Evolutionary conservation across 441 rosid genomes (phyloP), one percentile per base, ranked within the genome.

Genomic region (Populus tomentosa): DNA sequence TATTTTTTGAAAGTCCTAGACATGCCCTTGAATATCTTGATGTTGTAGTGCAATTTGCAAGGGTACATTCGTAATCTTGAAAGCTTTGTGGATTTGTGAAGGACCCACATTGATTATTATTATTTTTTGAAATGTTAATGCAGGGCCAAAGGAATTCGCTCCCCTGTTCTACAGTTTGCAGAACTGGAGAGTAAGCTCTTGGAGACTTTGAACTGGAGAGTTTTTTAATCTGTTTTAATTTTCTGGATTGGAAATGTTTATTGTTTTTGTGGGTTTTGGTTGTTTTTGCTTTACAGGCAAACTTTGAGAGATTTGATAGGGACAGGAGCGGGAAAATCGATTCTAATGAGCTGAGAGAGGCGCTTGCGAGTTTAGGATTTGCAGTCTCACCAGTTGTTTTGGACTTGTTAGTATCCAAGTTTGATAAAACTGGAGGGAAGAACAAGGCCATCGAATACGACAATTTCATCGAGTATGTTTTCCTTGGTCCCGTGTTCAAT

Each of bases 101-200:
- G n/a, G 36, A 16, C 26, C 14, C 65, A 10, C 28, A 8, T 20
- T 67, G 42, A 67, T 18, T 24, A 28, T 8, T 16, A 21, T 16
- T 35, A 3, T 33, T 33, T 62, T 20, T 56, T 23, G 6, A 62
- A 50, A 4, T 40, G 5, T 23, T 28, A 56, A 28, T 79, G 64
- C 89, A 95, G 96, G 99, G 72, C 99, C 98, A 0, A 90, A 90
- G 82, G 99, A 95, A 83, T 93, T 95, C 88, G 81, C 84, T 73
- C 81, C 87, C 21, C 84, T 93, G 71, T 95, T 95, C 75, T 94
- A 87, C 83, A 92, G 97, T 85, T 97, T 95, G 35, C 98, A 95
- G 87, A 91, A 40, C 80, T 95, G 98, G 99, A 89, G 98, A 91
- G 99, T 93, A 82, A 89, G 82, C 81, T 32, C 63, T 24, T 30